phyloP scores from a whole-genome alignment of 768 basidiomycete genomes.

The Phallus indusiatus region DNA sequence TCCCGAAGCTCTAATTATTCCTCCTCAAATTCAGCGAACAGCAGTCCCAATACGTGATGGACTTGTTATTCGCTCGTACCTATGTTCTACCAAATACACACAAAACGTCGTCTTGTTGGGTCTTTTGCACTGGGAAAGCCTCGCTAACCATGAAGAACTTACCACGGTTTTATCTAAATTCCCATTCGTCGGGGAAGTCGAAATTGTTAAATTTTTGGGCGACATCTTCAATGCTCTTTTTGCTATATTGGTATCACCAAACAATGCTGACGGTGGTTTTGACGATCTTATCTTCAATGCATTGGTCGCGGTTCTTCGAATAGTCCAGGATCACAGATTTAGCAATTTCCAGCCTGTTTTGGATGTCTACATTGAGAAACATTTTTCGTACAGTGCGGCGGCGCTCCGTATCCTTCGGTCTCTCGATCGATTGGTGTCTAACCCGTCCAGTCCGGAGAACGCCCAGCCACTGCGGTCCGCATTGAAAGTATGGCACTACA shows the following conservation, averaged over 20 bases:
- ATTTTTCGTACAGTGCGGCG: slow-evolving; percentile 75
- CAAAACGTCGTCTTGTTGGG: slow-evolving; percentile 80
- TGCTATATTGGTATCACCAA: slow-evolving; percentile 68
- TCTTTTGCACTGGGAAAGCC: slow-evolving; percentile 72
- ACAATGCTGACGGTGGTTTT: slow-evolving; percentile 69
- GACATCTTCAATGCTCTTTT: slow-evolving; percentile 92
- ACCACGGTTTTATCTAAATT: slow-evolving; percentile 71
- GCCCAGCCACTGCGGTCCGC: slow-evolving; percentile 78
- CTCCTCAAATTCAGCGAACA: slow-evolving; percentile 51
- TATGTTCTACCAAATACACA: slow-evolving; percentile 88
- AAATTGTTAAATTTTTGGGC: slow-evolving; percentile 87
- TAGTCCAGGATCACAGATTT: slow-evolving; percentile 90
- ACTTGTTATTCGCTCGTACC: slow-evolving; percentile 73
- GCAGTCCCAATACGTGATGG: slow-evolving; percentile 70
- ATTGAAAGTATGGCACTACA: slow-evolving; percentile 93
- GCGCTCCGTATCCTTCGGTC: slow-evolving; percentile 79
- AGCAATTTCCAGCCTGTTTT: slow-evolving; percentile 91
- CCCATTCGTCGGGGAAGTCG: slow-evolving; percentile 87
- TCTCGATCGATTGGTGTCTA: slow-evolving; percentile 71
- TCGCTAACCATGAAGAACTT: slow-evolving; percentile 55
- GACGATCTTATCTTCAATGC: slow-evolving; percentile 85
- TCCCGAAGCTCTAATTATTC: slow-evolving; percentile 47
- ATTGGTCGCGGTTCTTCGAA: slow-evolving; percentile 83
- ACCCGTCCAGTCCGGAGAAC: slow-evolving; percentile 61
- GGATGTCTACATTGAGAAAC: slow-evolving; percentile 85